A percentile compares a stretch with the other conserved stretches of the same genome.
Conservation (phyloP, 1,139 yeast genomes). For the Magnusiomyces sp. region DNA sequence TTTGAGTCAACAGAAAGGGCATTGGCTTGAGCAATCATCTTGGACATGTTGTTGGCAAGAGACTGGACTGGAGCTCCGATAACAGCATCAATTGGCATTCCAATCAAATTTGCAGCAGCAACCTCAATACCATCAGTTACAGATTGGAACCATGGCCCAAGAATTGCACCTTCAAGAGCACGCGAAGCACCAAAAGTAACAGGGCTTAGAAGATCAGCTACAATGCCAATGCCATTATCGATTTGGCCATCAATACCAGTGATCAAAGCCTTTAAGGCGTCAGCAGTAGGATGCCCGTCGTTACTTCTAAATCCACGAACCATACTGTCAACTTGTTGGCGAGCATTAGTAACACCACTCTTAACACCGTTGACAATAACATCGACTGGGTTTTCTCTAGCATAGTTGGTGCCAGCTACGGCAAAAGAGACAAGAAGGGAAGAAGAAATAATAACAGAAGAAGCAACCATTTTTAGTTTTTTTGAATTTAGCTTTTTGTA, state of each 20-base stretch:
- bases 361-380: constrained; percentile 8
- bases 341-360: constrained; percentile 11
- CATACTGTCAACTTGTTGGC: constrained; percentile 6
- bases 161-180: constrained; percentile 22
- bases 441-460: constrained; percentile 13
- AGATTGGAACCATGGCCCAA: constrained; percentile 29
- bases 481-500: background rate
- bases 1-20: constrained; percentile 5
- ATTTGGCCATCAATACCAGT: constrained; percentile 29
- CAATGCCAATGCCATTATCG: constrained; percentile 24
- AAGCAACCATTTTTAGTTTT: constrained; percentile 12
- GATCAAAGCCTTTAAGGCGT: constrained; percentile 20
- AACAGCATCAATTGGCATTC: constrained; percentile 18
- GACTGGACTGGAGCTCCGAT: constrained; percentile 13
- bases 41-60: constrained; percentile 8
- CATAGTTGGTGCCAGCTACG: constrained; percentile 1
- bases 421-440: background rate
- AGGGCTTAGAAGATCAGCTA: constrained; percentile 21
- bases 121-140: constrained; percentile 31
- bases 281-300: constrained; percentile 20
- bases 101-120: constrained; percentile 23
- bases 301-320: constrained; percentile 8
- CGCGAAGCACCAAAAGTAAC: constrained; percentile 23
- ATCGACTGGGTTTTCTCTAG: constrained; percentile 4
- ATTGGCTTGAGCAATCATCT: constrained; percentile 7